Conservation (phyloP, 352 stramenopile genomes). For the Globisporangium middletonii region DNA sequence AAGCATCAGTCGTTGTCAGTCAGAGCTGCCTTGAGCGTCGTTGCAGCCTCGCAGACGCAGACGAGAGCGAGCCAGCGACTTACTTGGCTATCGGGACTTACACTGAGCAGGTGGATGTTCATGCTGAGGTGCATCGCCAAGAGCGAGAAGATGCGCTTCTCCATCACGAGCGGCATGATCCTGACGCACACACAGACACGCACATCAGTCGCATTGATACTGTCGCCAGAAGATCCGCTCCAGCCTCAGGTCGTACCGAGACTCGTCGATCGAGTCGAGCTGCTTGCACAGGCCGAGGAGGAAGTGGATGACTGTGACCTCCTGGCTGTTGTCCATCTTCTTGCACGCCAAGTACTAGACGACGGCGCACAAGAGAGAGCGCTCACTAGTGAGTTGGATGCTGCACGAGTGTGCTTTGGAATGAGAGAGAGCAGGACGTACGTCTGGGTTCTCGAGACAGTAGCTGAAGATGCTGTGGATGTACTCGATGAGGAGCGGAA, state of each 20-base stretch:
- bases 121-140: constrained; percentile 70
- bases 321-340: constrained; percentile 73
- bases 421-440: constrained; percentile 19
- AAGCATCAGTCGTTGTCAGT: neutral
- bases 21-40: neutral
- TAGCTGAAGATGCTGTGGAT: constrained; percentile 81
- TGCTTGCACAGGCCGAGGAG: constrained; percentile 77
- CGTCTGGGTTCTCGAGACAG: constrained; percentile 60
- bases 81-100: constrained; percentile 22
- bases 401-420: too few relatives aligned
- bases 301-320: constrained; percentile 87
- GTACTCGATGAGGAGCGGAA: constrained; percentile 87
- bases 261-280: constrained; percentile 81
- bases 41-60: neutral
- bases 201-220: neutral
- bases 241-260: constrained; percentile 25
- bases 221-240: neutral
- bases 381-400: too few relatives aligned
- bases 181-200: constrained; percentile 16
- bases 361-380: neutral
- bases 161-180: constrained; percentile 79
- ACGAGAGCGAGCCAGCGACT: constrained; percentile 2
- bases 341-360: constrained; percentile 61
- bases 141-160: constrained; percentile 77
- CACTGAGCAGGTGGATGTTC: constrained; percentile 42